A percentile compares a stretch with the other conserved stretches of the same genome.
These are phyloP conservation scores for Pyrenochaeta sp. DNA, from an alignment of 2,329 filamentous ascomycete genomes.

Conservation along the genomic window DNA sequence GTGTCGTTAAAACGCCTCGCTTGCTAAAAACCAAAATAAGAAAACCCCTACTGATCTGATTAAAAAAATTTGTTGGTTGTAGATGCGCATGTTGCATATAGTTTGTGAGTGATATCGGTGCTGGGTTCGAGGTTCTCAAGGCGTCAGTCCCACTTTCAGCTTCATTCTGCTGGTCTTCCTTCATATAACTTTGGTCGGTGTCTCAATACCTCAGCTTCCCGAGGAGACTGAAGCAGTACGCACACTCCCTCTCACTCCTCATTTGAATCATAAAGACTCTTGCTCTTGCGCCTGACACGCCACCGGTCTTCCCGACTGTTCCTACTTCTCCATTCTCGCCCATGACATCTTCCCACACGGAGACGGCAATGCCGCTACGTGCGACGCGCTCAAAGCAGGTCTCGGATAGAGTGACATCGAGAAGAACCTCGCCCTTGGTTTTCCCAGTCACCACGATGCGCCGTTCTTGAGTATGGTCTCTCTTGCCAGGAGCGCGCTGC, in stretches of 20 bases:
- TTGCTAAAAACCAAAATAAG: not conserved
- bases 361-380: slow-evolving; percentile 85
- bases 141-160: not conserved
- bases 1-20: slow-evolving; percentile 1
- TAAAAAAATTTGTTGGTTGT: not conserved
- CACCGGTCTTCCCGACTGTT: slow-evolving; percentile 66
- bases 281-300: slow-evolving; percentile 63
- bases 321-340: slow-evolving; percentile 64
- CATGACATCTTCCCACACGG: slow-evolving; percentile 76
- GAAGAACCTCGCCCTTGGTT: slow-evolving; percentile 71
- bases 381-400: slow-evolving; percentile 86
- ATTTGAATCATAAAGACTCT: slow-evolving; percentile 72
- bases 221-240: slow-evolving; percentile 58
- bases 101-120: not conserved
- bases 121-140: not conserved
- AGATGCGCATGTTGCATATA: not conserved
- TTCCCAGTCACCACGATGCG: slow-evolving; percentile 81
- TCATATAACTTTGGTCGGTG: not conserved
- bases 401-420: slow-evolving; percentile 86
- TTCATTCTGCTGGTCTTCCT: not conserved
- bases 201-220: slow-evolving; percentile 59
- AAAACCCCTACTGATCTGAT: not conserved
- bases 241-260: slow-evolving; percentile 58
- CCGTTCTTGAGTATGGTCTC: slow-evolving; percentile 71
- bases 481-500: slow-evolving; percentile 47